Base-by-base conservation (phyloP, 1,284 basidiomycete species). In the Sutorius eximius region DNA sequence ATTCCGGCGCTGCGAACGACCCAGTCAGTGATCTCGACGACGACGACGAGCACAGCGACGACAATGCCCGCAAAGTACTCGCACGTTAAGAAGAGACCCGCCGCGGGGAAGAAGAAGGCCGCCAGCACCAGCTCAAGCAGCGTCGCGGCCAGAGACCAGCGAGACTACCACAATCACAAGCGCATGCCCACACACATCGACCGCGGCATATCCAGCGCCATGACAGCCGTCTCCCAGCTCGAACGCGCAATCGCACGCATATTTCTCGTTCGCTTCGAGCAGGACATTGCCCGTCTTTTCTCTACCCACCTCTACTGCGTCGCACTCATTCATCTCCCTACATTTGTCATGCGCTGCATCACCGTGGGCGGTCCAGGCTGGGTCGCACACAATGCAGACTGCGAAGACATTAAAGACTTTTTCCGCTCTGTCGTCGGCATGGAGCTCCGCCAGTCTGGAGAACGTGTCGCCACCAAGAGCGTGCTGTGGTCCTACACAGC, bases 401-500 rank as follows among this genome's bases (percentile, higher is more conserved):
- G 69, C 49, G 85, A 87, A 53, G 85, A 85, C 52, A 76, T 87
- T 66, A 87, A 86, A 60, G 85, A 87, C 61, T 87, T 86, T 66
- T 83, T 87, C 67, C 76, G 86, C 20, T 75, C 81, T 2, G 78
- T 77, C 45, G 80, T 88, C 56, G 77, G 79, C 53, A 87, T 88
- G 86, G 86, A 88, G 65, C 76, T 88, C 68, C 77, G 86, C 24
- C 82, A 88, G 66, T 84, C 84, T 0, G 86, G 86, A 13, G 86
- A 88, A 59, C 77, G 86, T 27, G 85, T 87, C 20, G 86, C 86
- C 15, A 87, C 86, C 11, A 88, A 87, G 75, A 86, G 84, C 62
- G 82, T 87, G 11, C 70, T 88, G 51, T 88, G 86, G 86, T 85
- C 83, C 2, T 88, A 88, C 69, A 88, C 85, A 2, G 85, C 85